Base-by-base conservation (phyloP, 768 basidiomycete genomes). In the Trametes villosa region DNA sequence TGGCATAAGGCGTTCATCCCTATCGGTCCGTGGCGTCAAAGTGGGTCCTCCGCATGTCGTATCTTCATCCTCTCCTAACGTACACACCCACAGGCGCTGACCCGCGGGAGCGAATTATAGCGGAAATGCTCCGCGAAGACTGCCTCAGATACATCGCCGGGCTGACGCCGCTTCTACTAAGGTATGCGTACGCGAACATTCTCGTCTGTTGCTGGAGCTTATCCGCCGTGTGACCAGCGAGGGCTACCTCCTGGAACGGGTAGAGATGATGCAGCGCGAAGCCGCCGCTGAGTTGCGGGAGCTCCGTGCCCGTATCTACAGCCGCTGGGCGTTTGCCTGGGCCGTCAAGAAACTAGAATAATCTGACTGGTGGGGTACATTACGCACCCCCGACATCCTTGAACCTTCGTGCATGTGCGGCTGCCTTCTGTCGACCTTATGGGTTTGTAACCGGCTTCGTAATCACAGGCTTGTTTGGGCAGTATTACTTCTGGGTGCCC, bases 321-420 rank as follows among this genome's bases (percentile, higher is more conserved):
- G 59, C 49, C 67, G 72, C 33, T 74, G 72, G 72, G 64, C 61
- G 40, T 74, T 72, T 53, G 71, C 73, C 13, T 74, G 73, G 73
- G 73, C 73, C 12, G 70, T 73, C 48, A 74, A 72, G 41, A 67
- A 65, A 41, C n/a, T n/a, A n/a, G n/a, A n/a, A n/a, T n/a, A n/a
- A n/a, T n/a, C n/a, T 56, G 27, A 56, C 22, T 13, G 31, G 20
- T 5, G 31, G 9, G n/a, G 33, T 26, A 0, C 22, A 45, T 3
- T 34, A 12, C 50, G 15, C 11, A 4, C n/a, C 51, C 44, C 42
- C 58, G 8, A 31, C 27, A 20, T 41, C 12, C 9, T 42, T 22
- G 26, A 51, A 46, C 41, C 41, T 47, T 55, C 47, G 59, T 42
- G 40, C 38, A 49, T 45, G 40, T 33, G 29, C 11, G 12, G 7